Evolutionary conservation across 495 filamentous ascomycete species (phyloP), one percentile per base, ranked within the genome.

Genomic region (Penicillium steckii): DNA sequence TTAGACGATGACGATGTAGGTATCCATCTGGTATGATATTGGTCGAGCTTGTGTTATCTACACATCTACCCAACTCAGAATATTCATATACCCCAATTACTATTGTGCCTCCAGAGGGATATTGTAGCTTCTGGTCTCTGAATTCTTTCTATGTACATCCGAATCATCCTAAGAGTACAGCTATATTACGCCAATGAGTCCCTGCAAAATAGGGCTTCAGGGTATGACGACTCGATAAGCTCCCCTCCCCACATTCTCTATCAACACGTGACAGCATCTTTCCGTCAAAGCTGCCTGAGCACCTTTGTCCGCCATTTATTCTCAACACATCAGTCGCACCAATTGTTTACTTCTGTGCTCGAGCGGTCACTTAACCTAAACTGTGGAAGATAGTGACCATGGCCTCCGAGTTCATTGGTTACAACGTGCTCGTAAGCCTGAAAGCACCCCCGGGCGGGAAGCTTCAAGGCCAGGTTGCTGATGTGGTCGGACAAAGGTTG

Each of bases 401-500:
- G 84, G 79, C 83, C 12, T 70, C 77, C 53, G 78, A 86, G 57
- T 93, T 94, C 67, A 85, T 91, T 54, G 91, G 91, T 26, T 80
- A 90, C 62, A 83, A 85, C 51, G 88, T 95, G 65, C 67, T 86
- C 45, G 83, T 95, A 56, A 91, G 85, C 10, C 75, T 96, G 44
- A 80, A 73, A 46, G 68, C 83, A 43, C 90, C 90, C 23, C 78
- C 80, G 2, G 78, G 83, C 55, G 80, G 79, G 13, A 78, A 80
- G 55, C 68, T 96, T 40, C 80, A 82, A 54, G 93, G 93, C 35
- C 80, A 84, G 19, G 85, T 98, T 29, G 81, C 80, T 41, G 76
- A 83, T 56, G 84, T 97, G 26, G 80, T 86, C 42, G 88, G 87
- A 5, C 80, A 85, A 52, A 82, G 84, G 35, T 75, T 98, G 56